Evolutionary conservation across 2,329 filamentous ascomycete genomes (phyloP).

Genomic region (Zymoseptoria passerinii): DNA sequence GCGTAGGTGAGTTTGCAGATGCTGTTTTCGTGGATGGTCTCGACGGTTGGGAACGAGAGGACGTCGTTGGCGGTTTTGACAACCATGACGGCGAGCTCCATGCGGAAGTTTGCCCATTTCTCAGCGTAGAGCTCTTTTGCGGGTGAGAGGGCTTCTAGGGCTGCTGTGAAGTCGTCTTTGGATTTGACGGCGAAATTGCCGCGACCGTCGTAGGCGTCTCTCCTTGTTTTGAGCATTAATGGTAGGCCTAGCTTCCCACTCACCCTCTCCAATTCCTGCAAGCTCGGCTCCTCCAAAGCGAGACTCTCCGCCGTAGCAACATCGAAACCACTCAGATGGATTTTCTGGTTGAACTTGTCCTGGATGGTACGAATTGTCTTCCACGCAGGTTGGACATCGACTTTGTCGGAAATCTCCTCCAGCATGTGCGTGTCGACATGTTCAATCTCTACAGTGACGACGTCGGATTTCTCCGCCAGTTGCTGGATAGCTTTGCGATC

Average conservation of each 20-base stretch:
- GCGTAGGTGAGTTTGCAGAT: conserved; percentile 90
- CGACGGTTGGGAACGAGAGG: conserved; percentile 77
- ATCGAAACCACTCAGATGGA: conserved; percentile 59
- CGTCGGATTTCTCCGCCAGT: conserved; percentile 67
- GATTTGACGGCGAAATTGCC: conserved; percentile 60
- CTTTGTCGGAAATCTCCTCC: conserved; percentile 67
- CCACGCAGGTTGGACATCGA: conserved; percentile 68
- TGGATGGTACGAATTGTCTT: conserved; percentile 81
- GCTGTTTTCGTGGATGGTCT: conserved; percentile 90
- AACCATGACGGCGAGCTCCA: conserved; percentile 90
- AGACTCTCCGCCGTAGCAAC: conserved; percentile 67
- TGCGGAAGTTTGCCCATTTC: conserved; percentile 75
- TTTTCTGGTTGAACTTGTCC: conserved; percentile 87
- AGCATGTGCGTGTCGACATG: conserved; percentile 86
- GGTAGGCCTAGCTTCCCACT: conserved; percentile 65
- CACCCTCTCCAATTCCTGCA: conserved; percentile 54
- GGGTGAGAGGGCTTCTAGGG: conserved; percentile 58
- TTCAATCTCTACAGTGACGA: conserved; percentile 90
- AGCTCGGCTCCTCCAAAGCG: conserved; percentile 52
- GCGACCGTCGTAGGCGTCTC: conserved; percentile 85
- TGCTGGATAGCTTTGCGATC: conserved; percentile 69
- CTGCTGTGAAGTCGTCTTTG: conserved; percentile 53
- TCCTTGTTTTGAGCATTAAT: conserved; percentile 86
- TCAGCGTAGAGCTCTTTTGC: conserved; percentile 73
- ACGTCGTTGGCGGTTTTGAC: conserved; percentile 72